phyloP scores from a whole-genome alignment of 2,329 filamentous ascomycete genomes.

The Ceratocystis smalleyi region DNA sequence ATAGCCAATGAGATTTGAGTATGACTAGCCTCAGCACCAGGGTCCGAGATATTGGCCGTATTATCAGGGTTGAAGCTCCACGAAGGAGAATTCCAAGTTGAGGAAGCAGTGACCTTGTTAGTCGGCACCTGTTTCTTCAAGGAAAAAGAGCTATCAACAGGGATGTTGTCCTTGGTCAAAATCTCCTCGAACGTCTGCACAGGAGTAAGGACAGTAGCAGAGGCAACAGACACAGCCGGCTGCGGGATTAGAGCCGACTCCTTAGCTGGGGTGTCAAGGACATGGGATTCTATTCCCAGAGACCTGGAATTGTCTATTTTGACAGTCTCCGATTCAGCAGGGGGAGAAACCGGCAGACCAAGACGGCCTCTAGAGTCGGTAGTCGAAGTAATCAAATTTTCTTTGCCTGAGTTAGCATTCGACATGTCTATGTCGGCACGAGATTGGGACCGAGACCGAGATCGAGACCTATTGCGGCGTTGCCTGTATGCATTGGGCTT shows the following conservation, averaged over 20 bases:
- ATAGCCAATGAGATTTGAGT: background rate
- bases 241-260: background rate
- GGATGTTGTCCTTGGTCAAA: background rate
- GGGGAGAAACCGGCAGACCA: background rate
- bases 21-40: background rate
- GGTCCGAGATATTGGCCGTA: background rate
- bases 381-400: conserved; percentile 8
- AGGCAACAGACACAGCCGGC: background rate
- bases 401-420: background rate
- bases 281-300: background rate
- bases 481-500: conserved; percentile 9
- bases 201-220: background rate
- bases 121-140: background rate
- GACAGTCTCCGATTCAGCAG: background rate
- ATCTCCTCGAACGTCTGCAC: background rate
- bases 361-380: conserved; percentile 11
- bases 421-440: background rate
- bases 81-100: background rate
- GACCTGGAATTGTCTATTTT: background rate
- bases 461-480: conserved; percentile 2
- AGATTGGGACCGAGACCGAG: conserved; percentile 10
- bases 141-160: background rate
- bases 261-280: background rate
- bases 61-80: conserved; percentile 3
- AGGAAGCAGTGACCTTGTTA: background rate